Base-by-base conservation (phyloP, 2,329 filamentous ascomycete species). In the Pseudocercospora macadamiae region DNA sequence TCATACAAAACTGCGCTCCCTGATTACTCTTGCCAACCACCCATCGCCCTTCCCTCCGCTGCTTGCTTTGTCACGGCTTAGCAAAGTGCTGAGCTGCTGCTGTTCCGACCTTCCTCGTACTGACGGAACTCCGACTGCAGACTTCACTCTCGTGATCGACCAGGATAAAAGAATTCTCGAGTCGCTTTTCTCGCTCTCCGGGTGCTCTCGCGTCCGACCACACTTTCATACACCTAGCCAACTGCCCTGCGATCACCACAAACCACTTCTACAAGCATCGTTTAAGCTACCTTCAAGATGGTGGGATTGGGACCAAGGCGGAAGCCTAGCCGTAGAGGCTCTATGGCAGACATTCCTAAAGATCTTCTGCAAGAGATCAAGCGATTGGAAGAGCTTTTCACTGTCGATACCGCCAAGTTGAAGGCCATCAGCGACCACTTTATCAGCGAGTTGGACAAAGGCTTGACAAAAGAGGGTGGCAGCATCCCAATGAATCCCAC, bases 401-500 rank as follows among this genome's bases (percentile, higher is more conserved):
- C 87, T 9, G 86, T 97, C 45, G 84, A 89, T 65, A 83, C 83
- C 0, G 77, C 83, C 34, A 96, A 90, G 80, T 86, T 97, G 56
- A 97, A 97, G 84, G 77, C 89, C 66, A 93, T 99, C 71, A 93
- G 91, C 39, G 82, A 90, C 54, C 93, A 96, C 75, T 99, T 99
- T 74, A 83, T 96, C 51, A 83, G 83, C 30, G 95, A 99, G 80
- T 85, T 99, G 55, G 84, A 87, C 64, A 96, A 96, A 78, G 92
- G 90, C 89, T 82, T 97, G 54, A 89, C 84, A 55, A 88, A 92
- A 59, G 89, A 96, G 77, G 93, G 93, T 63, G 93, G 92, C 61
- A 96, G 89, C 75, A 97, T 99, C 76, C 93, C 93, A 60, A 97
- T 97, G 93, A 97, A 97, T 79, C 90, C 93, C 59, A 96, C 93